Percentiles rank a stretch among this genome's conserved stretches.
phyloP scores from a whole-genome alignment of 805 yeast genomes.

The Spathaspora passalidarum region DNA sequence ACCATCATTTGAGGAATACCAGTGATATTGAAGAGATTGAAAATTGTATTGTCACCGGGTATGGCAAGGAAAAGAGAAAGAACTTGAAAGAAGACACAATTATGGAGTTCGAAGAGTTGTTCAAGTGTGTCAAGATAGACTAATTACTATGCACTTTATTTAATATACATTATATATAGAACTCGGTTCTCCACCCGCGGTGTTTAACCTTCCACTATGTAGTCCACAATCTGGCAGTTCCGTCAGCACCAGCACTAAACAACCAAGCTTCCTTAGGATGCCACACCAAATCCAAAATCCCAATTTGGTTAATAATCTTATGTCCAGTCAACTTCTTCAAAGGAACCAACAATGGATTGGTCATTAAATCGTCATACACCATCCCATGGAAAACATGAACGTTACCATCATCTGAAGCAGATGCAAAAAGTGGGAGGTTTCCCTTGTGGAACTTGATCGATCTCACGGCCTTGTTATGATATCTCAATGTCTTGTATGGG shows the following conservation, averaged over 20 bases:
- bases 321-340: conserved; percentile 93
- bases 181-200: not conserved
- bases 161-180: not conserved
- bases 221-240: conserved; percentile 95
- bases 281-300: conserved; percentile 87
- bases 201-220: conserved; percentile 36
- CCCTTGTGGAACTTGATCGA: conserved; percentile 82
- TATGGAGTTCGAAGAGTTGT: conserved; percentile 14
- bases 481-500: conserved; percentile 93
- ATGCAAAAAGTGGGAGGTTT: conserved; percentile 83
- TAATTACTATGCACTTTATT: not conserved
- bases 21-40: conserved; percentile 11
- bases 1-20: conserved; percentile 11
- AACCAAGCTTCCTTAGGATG: conserved; percentile 99
- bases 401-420: conserved; percentile 92
- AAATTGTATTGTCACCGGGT: conserved; percentile 7
- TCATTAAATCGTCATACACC: conserved; percentile 92
- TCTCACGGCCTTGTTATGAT: conserved; percentile 93
- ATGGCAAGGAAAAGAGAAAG: conserved; percentile 7
- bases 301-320: conserved; percentile 71
- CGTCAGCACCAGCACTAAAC: conserved; percentile 96
- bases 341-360: conserved; percentile 94
- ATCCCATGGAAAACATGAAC: conserved; percentile 95
- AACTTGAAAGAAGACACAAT: not conserved
- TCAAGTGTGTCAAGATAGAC: conserved; percentile 11